Percentiles rank a stretch among this genome's conserved stretches.
phyloP scores from a whole-genome alignment of 78 protist genomes.

The Pigoraptor vietnamica region DNA sequence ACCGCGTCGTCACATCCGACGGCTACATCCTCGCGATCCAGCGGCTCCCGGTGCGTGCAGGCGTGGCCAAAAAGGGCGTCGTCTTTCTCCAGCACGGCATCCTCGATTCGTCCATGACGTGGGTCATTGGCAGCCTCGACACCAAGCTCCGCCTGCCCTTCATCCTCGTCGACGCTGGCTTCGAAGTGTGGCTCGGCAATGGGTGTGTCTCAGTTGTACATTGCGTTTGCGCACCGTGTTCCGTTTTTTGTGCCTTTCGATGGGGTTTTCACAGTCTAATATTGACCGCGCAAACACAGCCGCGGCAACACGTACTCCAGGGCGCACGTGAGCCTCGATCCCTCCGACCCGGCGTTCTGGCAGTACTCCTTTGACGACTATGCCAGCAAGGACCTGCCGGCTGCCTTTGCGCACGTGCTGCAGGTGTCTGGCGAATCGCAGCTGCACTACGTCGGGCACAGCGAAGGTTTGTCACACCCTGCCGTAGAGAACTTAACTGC shows the following conservation, averaged over 20 bases:
- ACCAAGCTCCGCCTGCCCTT: conserved; percentile 23
- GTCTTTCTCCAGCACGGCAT: not conserved
- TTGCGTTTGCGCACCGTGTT: no score
- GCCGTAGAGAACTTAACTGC: no score
- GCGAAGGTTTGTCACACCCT: not conserved
- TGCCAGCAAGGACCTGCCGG: conserved; percentile 41
- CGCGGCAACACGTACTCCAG: conserved; percentile 56
- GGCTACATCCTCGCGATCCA: not conserved
- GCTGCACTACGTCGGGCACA: not conserved
- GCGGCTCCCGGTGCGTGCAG: not conserved
- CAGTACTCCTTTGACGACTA: conserved; percentile 42
- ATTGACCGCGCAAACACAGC: no score
- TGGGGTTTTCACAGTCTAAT: not conserved
- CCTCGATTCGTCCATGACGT: not conserved
- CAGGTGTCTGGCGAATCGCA: not conserved
- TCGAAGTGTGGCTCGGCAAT: conserved; percentile 71
- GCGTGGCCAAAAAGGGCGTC: not conserved
- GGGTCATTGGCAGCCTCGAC: conserved; percentile 15
- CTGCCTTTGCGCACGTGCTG: conserved; percentile 28
- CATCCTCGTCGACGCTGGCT: conserved; percentile 57
- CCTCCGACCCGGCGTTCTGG: conserved; percentile 29
- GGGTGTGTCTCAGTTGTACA: not conserved
- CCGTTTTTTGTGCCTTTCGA: not conserved
- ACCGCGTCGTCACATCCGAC: conserved; percentile 39
- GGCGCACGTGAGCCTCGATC: conserved; percentile 22